Evolutionary conservation across 306 rosid species (phyloP).

Genomic region (Glycine tomentella): DNA sequence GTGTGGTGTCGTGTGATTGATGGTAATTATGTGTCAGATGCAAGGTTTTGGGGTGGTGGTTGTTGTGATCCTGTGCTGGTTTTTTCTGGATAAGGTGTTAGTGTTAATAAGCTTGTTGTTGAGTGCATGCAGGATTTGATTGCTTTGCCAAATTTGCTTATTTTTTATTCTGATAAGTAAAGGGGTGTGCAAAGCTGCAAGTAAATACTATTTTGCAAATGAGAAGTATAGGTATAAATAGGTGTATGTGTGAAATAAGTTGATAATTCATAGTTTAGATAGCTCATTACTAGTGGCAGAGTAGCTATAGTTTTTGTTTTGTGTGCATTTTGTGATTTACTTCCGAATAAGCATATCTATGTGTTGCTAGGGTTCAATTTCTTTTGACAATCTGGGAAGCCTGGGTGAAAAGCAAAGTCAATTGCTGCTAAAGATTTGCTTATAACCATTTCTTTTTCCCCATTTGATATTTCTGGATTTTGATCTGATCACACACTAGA

Average conservation of each 20-base stretch:
- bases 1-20: conserved; percentile 21
- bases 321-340: conserved; percentile 15
- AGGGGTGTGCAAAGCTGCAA: conserved; percentile 2
- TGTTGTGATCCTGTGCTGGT: too few relatives aligned
- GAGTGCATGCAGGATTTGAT: too few relatives aligned
- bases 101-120: too few relatives aligned
- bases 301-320: conserved; percentile 3
- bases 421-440: conserved; percentile 27
- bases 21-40: conserved; percentile 1
- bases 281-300: neutral
- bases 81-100: too few relatives aligned
- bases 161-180: conserved; percentile 18
- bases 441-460: neutral
- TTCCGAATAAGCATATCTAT: conserved; percentile 18
- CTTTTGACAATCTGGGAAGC: conserved; percentile 37
- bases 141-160: conserved; percentile 18
- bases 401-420: conserved; percentile 37
- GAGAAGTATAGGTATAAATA: neutral
- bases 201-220: neutral
- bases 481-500: conserved; percentile 13
- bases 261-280: neutral
- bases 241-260: neutral
- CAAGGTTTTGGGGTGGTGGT: too few relatives aligned
- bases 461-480: conserved; percentile 25
- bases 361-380: conserved; percentile 40